phyloP scores from a whole-genome alignment of 2,329 filamentous ascomycete genomes.

The Shiraia bambusicola region DNA sequence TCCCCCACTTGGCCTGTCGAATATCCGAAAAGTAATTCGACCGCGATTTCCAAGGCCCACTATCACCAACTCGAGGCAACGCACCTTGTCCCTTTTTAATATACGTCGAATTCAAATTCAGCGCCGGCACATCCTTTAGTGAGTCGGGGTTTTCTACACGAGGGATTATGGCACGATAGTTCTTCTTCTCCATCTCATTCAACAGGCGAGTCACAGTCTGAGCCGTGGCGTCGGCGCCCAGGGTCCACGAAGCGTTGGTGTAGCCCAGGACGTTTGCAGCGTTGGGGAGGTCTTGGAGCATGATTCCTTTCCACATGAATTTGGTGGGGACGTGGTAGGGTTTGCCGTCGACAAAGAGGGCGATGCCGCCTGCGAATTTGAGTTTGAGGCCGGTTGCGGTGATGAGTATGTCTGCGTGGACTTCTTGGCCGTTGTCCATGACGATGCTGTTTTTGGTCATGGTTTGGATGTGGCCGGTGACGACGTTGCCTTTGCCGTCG shows the following conservation, averaged over 20 bases:
- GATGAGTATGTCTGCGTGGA: conserved; percentile 60
- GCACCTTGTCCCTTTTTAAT: background rate
- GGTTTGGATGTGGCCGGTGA: conserved; percentile 53
- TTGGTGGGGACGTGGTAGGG: conserved; percentile 47
- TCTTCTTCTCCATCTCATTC: background rate
- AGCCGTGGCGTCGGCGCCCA: conserved; percentile 57
- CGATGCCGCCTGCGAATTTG: conserved; percentile 53
- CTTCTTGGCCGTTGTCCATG: conserved; percentile 47
- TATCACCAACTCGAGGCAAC: background rate
- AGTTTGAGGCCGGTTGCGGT: conserved; percentile 63
- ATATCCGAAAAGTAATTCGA: conserved; percentile 1
- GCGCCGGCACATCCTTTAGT: background rate
- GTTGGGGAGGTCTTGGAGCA: conserved; percentile 64
- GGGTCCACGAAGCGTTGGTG: conserved; percentile 59
- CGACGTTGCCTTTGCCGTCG: conserved; percentile 51
- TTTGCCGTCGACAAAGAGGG: conserved; percentile 52
- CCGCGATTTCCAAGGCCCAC: background rate
- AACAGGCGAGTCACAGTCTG: conserved; percentile 10
- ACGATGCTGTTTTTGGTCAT: conserved; percentile 51
- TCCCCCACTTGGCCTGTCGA: background rate
- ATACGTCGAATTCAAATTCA: conserved; percentile 1
- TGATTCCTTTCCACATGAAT: conserved; percentile 59
- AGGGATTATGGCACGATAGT: background rate
- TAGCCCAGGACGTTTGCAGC: conserved; percentile 59
- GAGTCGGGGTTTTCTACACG: background rate